phyloP scores from a whole-genome alignment of 345 rosid genomes.

The Sonneratia caseolaris region DNA sequence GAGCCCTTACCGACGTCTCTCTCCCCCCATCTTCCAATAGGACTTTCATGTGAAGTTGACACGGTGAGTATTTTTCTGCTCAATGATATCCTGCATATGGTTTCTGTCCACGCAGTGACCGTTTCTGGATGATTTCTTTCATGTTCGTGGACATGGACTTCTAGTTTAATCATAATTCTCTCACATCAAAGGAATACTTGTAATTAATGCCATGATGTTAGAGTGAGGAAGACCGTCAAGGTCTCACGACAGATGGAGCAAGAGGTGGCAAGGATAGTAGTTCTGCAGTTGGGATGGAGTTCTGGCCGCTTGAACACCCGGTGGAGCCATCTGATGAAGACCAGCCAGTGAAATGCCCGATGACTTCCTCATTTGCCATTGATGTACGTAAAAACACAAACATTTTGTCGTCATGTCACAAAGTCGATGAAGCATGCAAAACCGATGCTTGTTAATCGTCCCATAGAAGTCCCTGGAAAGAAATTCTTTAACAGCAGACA shows the following conservation, averaged over 20 bases:
- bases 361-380: conserved; percentile 48
- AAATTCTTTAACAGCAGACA: too few species aligned
- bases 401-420: too few species aligned
- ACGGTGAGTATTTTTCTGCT: conserved; percentile 17
- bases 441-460: too few species aligned
- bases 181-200: neutral
- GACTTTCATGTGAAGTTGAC: conserved; percentile 27
- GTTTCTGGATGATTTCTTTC: neutral
- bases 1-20: neutral
- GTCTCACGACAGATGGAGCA: conserved; percentile 12
- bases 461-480: too few species aligned
- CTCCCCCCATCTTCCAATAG: conserved; percentile 13
- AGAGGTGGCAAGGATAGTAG: conserved; percentile 15
- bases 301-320: conserved; percentile 88
- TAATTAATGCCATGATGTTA: conserved; percentile 6
- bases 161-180: neutral
- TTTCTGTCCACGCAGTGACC: neutral
- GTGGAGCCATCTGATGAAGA: conserved; percentile 86
- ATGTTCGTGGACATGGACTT: neutral
- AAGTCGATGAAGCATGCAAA: neutral
- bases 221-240: conserved; percentile 21
- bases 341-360: conserved; percentile 79
- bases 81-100: neutral
- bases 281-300: conserved; percentile 36
- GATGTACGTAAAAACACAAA: conserved; percentile 27